Evolutionary conservation across 2,329 filamentous ascomycete genomes (phyloP), one percentile per base, ranked within the genome.

Genomic region (Clarireedia hainanense): DNA sequence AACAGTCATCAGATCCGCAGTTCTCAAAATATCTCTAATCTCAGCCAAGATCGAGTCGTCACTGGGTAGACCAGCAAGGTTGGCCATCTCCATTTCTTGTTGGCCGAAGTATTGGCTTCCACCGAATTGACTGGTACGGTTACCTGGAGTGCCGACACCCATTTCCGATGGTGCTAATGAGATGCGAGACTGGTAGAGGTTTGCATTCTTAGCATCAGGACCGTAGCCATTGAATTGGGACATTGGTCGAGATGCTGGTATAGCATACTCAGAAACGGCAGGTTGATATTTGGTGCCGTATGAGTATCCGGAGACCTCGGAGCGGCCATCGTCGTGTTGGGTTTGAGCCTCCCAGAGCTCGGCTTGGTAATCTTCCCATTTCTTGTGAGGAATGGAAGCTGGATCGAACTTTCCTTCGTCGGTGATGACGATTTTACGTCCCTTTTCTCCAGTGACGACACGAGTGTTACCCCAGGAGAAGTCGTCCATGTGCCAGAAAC

Each of bases 401-500:
- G 94, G 92, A 69, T 99, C 94, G 69, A 97, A 99, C 72, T 96
- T 96, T 76, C 94, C 94, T 75, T 99, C 94, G 70, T 99, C 94
- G 1, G 91, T 89, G 63, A 99, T 86, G 64, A 99, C 83, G 60
- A 97, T 77, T 77, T 96, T 92, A 70, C 90, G 86, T 61, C 94
- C 94, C 71, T 86, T 86, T 70, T 99, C 94, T 70, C 94, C 94
- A 6, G 89, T 94, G 61, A 99, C 91, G 57, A 99, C 83, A 83
- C 94, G 92, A 42, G 94, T 99, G 74, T 96, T 99, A 74, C 94
- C 94, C 94, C 94, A 99, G 66, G 88, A 89, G 81, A 99, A 99
- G 74, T 99, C 94, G 72, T 99, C 94, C 94, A 97, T 97, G 75
- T 96, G 83, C 94, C 94, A 99, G 81, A 99, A 99, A 50, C 92